phyloP scores from a whole-genome alignment of 1,284 basidiomycete species.

The Cryptococcus sp. region DNA sequence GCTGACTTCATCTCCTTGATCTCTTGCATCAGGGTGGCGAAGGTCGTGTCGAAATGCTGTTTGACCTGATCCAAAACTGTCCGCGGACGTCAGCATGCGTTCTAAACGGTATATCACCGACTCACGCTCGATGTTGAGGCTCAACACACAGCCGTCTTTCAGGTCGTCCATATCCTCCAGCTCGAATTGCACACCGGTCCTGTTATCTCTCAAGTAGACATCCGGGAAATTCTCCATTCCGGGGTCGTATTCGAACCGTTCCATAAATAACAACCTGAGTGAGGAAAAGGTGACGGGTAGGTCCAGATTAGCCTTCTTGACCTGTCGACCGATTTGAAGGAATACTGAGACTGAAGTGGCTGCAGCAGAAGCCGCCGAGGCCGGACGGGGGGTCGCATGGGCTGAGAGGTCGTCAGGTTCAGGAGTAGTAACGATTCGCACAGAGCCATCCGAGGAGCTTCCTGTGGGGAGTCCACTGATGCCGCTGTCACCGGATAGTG shows the following conservation, averaged over 20 bases:
- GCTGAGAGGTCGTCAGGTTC: conserved; percentile 21
- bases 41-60: conserved; percentile 91
- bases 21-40: conserved; percentile 81
- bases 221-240: conserved; percentile 91
- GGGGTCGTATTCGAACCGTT: conserved; percentile 92
- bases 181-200: conserved; percentile 90
- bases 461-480: neutral
- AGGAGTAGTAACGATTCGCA: conserved; percentile 30
- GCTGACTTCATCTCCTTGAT: conserved; percentile 82
- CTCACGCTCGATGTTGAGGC: conserved; percentile 94
- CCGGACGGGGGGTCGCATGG: conserved; percentile 26
- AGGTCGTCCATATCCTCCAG: conserved; percentile 94
- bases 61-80: conserved; percentile 98
- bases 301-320: conserved; percentile 81
- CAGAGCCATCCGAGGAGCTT: conserved; percentile 9
- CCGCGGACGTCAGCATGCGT: neutral
- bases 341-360: conserved; percentile 67
- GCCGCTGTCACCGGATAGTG: neutral
- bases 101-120: conserved; percentile 20
- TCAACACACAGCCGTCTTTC: conserved; percentile 80
- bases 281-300: conserved; percentile 57
- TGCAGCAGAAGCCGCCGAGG: conserved; percentile 7
- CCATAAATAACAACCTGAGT: conserved; percentile 75
- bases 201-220: conserved; percentile 90
- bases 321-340: conserved; percentile 86